phyloP scores from a whole-genome alignment of 192 early-diverging fungal species.

The Cetraspora pellucida region DNA sequence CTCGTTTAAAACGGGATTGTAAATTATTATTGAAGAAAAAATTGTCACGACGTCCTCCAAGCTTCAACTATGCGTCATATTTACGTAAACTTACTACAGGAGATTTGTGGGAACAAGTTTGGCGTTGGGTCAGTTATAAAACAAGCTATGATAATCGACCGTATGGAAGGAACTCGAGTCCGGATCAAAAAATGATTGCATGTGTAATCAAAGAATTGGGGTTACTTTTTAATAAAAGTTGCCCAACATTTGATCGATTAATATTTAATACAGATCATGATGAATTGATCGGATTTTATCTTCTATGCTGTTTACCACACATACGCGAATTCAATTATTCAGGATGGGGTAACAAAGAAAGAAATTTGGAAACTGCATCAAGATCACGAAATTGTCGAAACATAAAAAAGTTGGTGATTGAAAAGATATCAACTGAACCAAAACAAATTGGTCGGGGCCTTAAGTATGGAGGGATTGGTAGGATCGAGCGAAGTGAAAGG shows the following conservation, averaged over 20 bases:
- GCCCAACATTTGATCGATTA: constrained; percentile 5
- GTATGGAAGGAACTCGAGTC: neutral
- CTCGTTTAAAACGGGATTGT: neutral
- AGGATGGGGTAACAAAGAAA: constrained; percentile 11
- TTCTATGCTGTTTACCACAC: neutral
- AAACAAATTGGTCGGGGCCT: neutral
- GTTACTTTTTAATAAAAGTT: constrained; percentile 3
- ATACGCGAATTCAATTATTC: constrained; percentile 22
- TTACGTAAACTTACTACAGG: neutral
- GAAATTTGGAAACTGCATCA: constrained; percentile 4
- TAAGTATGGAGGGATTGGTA: constrained; percentile 3
- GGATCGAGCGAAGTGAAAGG: neutral
- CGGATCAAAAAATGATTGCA: constrained; percentile 12
- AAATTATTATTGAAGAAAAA: neutral
- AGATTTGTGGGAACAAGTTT: constrained; percentile 4
- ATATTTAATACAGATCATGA: constrained; percentile 22
- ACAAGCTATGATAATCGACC: neutral
- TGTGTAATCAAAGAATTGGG: constrained; percentile 1
- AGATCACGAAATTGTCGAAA: constrained; percentile 10
- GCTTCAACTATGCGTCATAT: neutral
- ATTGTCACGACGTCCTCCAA: neutral
- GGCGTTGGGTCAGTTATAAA: neutral
- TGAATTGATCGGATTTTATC: constrained; percentile 5
- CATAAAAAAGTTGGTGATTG: constrained; percentile 2
- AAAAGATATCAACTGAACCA: constrained; percentile 3